These are phyloP conservation scores for Cryphonectria nitschkei DNA, from an alignment of 2,329 filamentous ascomycete genomes.

Conservation along the genomic window DNA sequence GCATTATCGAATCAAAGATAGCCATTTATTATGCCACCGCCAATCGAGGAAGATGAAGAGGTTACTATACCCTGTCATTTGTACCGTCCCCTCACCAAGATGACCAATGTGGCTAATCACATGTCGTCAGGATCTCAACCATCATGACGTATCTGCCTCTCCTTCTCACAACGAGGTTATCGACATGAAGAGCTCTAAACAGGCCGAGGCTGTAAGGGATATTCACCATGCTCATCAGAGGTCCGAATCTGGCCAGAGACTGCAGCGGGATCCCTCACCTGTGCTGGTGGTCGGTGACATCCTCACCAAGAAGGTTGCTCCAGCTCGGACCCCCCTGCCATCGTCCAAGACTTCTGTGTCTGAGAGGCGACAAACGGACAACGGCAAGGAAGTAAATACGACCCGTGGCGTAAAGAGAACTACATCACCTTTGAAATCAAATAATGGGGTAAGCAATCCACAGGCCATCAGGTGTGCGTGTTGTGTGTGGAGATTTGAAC, in stretches of 20 bases:
- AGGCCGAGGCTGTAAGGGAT: background rate
- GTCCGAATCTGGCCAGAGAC: background rate
- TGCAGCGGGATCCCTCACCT: conserved; percentile 5
- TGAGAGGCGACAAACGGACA: background rate
- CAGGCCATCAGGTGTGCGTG: background rate
- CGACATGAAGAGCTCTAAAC: background rate
- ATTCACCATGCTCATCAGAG: background rate
- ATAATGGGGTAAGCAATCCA: conserved; percentile 4
- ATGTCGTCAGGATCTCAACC: conserved; percentile 3
- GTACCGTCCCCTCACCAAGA: background rate
- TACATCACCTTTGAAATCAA: conserved; percentile 4
- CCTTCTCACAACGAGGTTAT: background rate
- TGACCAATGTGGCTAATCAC: conserved; percentile 4
- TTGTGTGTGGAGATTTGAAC: no score
- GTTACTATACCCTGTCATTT: background rate
- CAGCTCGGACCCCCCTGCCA: conserved; percentile 2
- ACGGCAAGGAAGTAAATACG: background rate
- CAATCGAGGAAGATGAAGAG: conserved; percentile 19
- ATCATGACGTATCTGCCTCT: background rate
- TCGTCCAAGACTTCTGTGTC: background rate
- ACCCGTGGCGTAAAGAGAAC: conserved; percentile 10
- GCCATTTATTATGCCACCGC: conserved; percentile 13
- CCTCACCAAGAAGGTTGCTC: background rate
- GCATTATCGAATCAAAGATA: background rate
- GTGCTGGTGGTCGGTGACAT: conserved; percentile 24